These are phyloP conservation scores for Backusella macrospora DNA, from an alignment of 192 early-diverging fungal species.

Conservation along the genomic window DNA sequence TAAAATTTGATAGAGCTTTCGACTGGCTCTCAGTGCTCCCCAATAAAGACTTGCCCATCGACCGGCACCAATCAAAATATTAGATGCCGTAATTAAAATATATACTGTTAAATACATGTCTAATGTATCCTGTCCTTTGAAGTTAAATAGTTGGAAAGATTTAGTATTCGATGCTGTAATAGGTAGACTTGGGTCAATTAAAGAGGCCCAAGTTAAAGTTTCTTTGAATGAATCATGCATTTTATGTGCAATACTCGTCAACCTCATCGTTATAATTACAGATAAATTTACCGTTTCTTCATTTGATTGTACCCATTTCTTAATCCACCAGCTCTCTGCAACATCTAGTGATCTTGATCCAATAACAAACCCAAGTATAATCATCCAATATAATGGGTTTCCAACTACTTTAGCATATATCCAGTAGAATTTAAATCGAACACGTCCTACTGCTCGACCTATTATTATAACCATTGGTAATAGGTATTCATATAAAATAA, in stretches of 20 bases:
- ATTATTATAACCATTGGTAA: neutral
- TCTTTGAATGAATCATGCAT: constrained; percentile 2
- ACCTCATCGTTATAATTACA: neutral
- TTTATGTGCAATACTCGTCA: neutral
- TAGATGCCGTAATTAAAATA: constrained; percentile 47
- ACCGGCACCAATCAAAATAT: constrained; percentile 34
- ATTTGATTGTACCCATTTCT: constrained; percentile 53
- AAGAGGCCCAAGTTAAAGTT: neutral
- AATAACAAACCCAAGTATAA: constrained; percentile 46
- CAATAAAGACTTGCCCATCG: constrained; percentile 39
- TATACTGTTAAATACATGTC: constrained; percentile 65
- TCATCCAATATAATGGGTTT: constrained; percentile 60
- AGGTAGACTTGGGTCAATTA: neutral
- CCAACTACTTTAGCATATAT: constrained; percentile 76
- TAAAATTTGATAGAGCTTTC: constrained; percentile 55
- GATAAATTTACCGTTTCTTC: neutral
- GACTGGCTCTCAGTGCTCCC: constrained; percentile 57
- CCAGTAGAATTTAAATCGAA: constrained; percentile 73
- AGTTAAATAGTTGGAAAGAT: neutral
- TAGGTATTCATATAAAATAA: neutral
- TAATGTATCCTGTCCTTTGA: neutral
- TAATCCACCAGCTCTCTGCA: constrained; percentile 66
- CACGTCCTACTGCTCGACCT: constrained; percentile 74
- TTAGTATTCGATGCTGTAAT: neutral
- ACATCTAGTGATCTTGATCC: constrained; percentile 51